Evolutionary conservation across 2,329 filamentous ascomycete genomes (phyloP).

Genomic region (Sporothrix humicola): DNA sequence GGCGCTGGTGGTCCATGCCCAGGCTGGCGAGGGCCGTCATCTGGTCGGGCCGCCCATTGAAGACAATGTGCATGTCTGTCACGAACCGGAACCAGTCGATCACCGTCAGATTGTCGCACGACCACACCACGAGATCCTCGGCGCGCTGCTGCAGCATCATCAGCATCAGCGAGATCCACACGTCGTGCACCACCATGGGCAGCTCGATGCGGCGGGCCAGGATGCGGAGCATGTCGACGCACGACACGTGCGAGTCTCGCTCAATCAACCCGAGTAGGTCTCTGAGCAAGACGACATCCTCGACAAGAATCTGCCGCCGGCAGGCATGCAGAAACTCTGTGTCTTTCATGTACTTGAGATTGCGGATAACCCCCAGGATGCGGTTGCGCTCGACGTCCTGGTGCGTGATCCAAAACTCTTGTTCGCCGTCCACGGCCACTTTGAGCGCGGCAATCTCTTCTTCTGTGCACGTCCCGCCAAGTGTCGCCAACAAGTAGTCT

Average conservation of each 20-base stretch:
- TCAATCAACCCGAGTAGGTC: conserved; percentile 37
- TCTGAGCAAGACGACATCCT: conserved; percentile 37
- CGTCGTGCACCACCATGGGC: conserved; percentile 34
- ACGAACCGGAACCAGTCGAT: conserved; percentile 37
- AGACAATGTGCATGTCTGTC: conserved; percentile 35
- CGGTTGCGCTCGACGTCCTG: conserved; percentile 37
- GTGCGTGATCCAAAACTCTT: conserved; percentile 35
- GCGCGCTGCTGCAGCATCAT: conserved; percentile 35
- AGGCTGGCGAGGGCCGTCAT: conserved; percentile 27
- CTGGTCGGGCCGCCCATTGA: conserved; percentile 23
- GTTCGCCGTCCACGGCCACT: conserved; percentile 34
- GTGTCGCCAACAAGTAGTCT: conserved; percentile 35
- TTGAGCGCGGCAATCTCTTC: conserved; percentile 31
- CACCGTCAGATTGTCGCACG: conserved; percentile 36
- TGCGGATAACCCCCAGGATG: conserved; percentile 35
- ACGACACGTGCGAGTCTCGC: conserved; percentile 34
- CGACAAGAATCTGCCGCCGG: conserved; percentile 36
- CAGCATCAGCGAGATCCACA: conserved; percentile 38
- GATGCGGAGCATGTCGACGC: conserved; percentile 38
- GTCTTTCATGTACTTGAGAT: conserved; percentile 32
- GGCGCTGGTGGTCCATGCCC: conserved; percentile 33
- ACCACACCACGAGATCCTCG: conserved; percentile 36
- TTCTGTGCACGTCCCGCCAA: conserved; percentile 34
- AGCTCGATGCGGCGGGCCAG: conserved; percentile 36
- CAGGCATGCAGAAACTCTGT: conserved; percentile 35